A percentile compares a stretch with the other conserved stretches of the same genome.
Evolutionary conservation across 2,329 filamentous ascomycete species (phyloP).

Genomic region (Pochonia chlamydosporia): DNA sequence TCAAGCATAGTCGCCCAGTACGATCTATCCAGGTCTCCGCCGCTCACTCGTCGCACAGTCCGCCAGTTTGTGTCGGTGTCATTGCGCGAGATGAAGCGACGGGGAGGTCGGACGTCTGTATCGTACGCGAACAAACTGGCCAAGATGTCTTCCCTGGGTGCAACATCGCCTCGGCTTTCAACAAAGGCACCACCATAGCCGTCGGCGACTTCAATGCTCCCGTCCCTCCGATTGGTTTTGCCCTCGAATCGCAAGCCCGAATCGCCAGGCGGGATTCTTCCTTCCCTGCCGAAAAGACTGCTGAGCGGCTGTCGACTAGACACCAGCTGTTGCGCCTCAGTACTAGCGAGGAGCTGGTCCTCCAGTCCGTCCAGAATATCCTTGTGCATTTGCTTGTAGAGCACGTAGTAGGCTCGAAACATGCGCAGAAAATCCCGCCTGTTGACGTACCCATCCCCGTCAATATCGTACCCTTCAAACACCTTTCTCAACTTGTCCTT

Average conservation of each 20-base stretch:
- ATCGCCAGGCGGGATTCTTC: slow-evolving; percentile 59
- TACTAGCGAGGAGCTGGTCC: slow-evolving; percentile 70
- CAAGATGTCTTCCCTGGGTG: slow-evolving; percentile 56
- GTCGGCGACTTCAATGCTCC: slow-evolving; percentile 59
- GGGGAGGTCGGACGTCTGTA: slow-evolving; percentile 21
- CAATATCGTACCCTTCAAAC: slow-evolving; percentile 87
- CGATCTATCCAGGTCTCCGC: slow-evolving; percentile 27
- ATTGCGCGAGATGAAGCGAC: slow-evolving; percentile 21
- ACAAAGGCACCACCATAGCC: slow-evolving; percentile 51
- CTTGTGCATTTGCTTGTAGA: slow-evolving; percentile 83
- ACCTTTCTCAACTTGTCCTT: slow-evolving; percentile 67
- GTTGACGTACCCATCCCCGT: slow-evolving; percentile 79
- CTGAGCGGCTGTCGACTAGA: slow-evolving; percentile 71
- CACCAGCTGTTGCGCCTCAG: slow-evolving; percentile 70
- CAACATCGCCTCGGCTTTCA: slow-evolving; percentile 54
- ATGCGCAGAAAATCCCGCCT: slow-evolving; percentile 85
- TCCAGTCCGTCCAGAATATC: slow-evolving; percentile 76
- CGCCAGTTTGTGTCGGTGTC: slow-evolving; percentile 31
- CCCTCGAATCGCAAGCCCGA: slow-evolving; percentile 53
- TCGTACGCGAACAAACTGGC: slow-evolving; percentile 42
- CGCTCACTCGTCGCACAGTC: slow-evolving; percentile 24
- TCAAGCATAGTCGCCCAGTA: slow-evolving; percentile 41
- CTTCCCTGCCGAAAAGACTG: slow-evolving; percentile 67
- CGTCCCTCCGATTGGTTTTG: slow-evolving; percentile 57
- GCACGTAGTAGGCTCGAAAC: slow-evolving; percentile 85